Evolutionary conservation across 768 basidiomycete species (phyloP), one percentile per base, ranked within the genome.

Genomic region (Leccinum longicurvipes): DNA sequence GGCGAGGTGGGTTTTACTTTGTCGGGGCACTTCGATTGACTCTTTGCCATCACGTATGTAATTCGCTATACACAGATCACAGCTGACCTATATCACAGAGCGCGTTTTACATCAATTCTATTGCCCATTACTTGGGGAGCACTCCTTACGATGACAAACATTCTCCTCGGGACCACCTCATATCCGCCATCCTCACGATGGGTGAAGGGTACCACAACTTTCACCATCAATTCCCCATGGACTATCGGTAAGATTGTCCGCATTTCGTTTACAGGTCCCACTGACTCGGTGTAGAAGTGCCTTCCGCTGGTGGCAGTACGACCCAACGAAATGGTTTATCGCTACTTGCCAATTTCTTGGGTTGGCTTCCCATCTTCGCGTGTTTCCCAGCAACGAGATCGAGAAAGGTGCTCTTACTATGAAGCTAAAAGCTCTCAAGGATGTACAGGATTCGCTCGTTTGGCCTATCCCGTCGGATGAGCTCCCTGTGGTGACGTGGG

Each of bases 341-440:
- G 83, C 78, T 19, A 60, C 76, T 39, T 86, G 84, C 62, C 78
- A 77, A 21, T 57, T 67, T 47, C 48, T 91, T 27, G 87, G 91
- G 4, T 73, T 93, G 28, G 93, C 93, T n/a, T 83, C 76, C 44
- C 82, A 93, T 67, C 79, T 97, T 56, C 85, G 87, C 62, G 79
- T 82, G 34, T 97, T 97, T 74, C 91, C 92, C 50, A 85, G 85
- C 67, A 92, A 93, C 72, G 93, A 95, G 70, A 86, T 97, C 63
- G 76, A 79, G 55, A 93, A 93, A 70, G 86, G 93, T 12, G 81
- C 83, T 31, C 77, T 91, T 60, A 82, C 87, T 6, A 94, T 96
- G 92, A 80, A 87, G 71, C 76, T 94, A 58, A 93, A 91, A 69
- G 74, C 78, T 63, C 76, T 94, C 47, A 83, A 86, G 59, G 70